Evolutionary conservation across 768 basidiomycete species (phyloP).

Genomic region (Auriculariales sp.): DNA sequence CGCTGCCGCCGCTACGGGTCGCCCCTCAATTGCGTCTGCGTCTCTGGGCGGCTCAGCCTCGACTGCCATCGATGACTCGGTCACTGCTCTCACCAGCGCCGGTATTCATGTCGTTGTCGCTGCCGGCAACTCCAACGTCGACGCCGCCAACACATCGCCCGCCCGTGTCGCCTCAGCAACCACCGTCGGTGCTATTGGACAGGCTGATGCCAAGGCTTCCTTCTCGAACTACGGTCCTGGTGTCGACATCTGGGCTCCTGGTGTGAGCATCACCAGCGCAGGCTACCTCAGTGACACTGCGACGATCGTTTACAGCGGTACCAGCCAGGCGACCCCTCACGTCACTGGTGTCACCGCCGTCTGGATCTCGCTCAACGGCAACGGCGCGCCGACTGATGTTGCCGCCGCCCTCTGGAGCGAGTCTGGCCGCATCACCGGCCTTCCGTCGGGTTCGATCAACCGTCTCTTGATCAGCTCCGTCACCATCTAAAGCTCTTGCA

Average conservation of each 20-base stretch:
- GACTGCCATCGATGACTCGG: slow-evolving; percentile 5
- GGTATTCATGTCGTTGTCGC: slow-evolving; percentile 9
- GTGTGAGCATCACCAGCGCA: slow-evolving; percentile 16
- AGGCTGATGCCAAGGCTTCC: slow-evolving; percentile 2
- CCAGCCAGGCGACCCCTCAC: slow-evolving; percentile 22
- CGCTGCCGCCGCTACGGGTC: background rate
- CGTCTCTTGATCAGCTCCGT: no score
- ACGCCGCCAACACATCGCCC: slow-evolving; percentile 7
- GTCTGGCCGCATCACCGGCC: background rate
- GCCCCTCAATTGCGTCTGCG: slow-evolving; percentile 5
- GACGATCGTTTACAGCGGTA: slow-evolving; percentile 1
- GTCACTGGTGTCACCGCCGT: slow-evolving; percentile 27
- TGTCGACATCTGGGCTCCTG: slow-evolving; percentile 9
- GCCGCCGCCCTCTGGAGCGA: slow-evolving; percentile 10
- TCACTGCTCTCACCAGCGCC: slow-evolving; percentile 3
- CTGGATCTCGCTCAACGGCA: slow-evolving; percentile 18
- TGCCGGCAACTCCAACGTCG: slow-evolving; percentile 8
- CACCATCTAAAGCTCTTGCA: no score
- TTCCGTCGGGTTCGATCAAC: background rate
- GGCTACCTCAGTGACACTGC: background rate
- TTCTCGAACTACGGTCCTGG: slow-evolving; percentile 9
- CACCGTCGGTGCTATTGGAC: slow-evolving; percentile 9
- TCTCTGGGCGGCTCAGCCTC: slow-evolving; percentile 5
- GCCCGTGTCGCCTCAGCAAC: slow-evolving; percentile 7
- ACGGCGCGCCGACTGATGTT: slow-evolving; percentile 18